Evolutionary conservation across 2,329 filamentous ascomycete species (phyloP), one percentile per base, ranked within the genome.

Genomic region (Alternaria burnsii): DNA sequence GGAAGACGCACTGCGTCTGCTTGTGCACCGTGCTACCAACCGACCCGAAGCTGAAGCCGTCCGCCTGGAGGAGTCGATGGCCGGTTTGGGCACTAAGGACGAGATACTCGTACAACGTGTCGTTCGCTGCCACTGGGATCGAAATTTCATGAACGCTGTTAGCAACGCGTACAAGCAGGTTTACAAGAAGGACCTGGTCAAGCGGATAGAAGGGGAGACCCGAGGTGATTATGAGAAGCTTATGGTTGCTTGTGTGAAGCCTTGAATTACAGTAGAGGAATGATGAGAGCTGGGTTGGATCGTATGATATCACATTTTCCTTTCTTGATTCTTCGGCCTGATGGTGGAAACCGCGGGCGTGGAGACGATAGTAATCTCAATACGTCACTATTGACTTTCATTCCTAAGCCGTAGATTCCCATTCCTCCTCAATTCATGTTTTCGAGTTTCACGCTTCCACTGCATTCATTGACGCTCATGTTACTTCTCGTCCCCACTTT

Each of bases 81-180:
- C 87, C 1, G 95, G 94, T 0, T 71, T 90, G 65, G 94, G 94
- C 3, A 98, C 95, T 11, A 94, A 95, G 78, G 94, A 99, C 64
- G 82, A 88, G 32, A 83, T 94, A 9, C 85, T 98, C 3, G 86
- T 96, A 16, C 85, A 89, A 28, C 85, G 93, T n/a, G 85, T 95
- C 4, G 87, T 97, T 1, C 85, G 92, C 22, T 84, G 87, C 50
- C 94, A 98, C 78, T 98, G 94, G 94, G 88, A 97, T 74, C 84
- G 85, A 38, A 84, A 83, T 55, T 87, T 91, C 68, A 84, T 97
- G 83, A 86, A 88, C 52, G 90, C 92, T 67, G 90, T 97, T 58
- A 93, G 92, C 79, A 85, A 83, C 0, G 93, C 91, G 10, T 98
- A 93, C 78, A 83, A 88, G 71, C 86, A 90, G 70, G 85, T 85